Evolutionary conservation across 1,284 basidiomycete species (phyloP).

Genomic region (Boletellus deceptivus): DNA sequence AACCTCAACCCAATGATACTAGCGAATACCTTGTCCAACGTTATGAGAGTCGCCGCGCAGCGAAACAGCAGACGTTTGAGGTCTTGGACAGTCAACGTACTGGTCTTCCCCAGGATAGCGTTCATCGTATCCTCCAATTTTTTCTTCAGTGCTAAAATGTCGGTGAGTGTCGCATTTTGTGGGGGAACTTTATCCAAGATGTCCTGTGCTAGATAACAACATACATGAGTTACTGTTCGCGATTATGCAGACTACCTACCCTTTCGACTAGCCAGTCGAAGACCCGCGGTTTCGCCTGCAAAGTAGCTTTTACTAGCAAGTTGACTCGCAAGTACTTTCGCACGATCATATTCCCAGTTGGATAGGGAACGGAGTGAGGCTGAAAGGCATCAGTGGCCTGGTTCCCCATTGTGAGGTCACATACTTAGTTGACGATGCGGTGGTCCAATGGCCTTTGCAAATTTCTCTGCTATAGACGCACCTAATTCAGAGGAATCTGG

Average conservation of each 20-base stretch:
- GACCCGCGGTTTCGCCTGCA: constrained; percentile 81
- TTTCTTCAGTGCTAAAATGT: constrained; percentile 64
- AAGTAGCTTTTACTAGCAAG: constrained; percentile 85
- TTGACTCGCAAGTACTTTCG: constrained; percentile 77
- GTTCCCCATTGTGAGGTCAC: constrained; percentile 15
- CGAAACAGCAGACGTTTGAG: constrained; percentile 86
- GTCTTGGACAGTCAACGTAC: constrained; percentile 73
- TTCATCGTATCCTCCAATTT: constrained; percentile 69
- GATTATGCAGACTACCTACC: constrained; percentile 35
- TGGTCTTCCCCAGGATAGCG: constrained; percentile 70
- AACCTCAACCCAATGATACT: neutral
- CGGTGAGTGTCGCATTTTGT: constrained; percentile 50
- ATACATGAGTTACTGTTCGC: neutral
- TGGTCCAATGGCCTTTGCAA: constrained; percentile 77
- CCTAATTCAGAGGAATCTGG: constrained; percentile 83
- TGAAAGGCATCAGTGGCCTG: constrained; percentile 7
- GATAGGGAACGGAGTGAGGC: constrained; percentile 62
- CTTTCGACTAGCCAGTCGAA: constrained; percentile 60
- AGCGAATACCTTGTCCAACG: constrained; percentile 57
- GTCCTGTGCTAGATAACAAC: constrained; percentile 41
- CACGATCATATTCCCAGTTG: constrained; percentile 67
- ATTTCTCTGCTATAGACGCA: constrained; percentile 83
- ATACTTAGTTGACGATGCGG: constrained; percentile 77
- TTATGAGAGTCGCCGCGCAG: constrained; percentile 79
- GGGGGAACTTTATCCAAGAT: constrained; percentile 65